Conservation (phyloP, 108 stramenopile genomes). For the Craspedostauros australis region DNA sequence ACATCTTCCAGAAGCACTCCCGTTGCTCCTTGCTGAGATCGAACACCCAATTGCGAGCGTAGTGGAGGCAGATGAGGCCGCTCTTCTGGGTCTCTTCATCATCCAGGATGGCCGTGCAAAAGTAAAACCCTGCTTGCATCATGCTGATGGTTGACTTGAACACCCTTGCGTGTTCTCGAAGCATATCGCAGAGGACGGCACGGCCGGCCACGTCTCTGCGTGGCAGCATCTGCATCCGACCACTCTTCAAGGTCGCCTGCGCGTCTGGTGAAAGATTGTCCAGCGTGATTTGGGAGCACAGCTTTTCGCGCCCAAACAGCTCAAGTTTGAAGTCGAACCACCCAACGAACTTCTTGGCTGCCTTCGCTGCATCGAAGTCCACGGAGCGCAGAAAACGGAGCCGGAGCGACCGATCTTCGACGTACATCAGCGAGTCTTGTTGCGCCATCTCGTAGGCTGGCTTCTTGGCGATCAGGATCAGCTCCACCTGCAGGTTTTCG, state of each 20-base stretch:
- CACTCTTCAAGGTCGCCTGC: background rate
- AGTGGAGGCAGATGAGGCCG: background rate
- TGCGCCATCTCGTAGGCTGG: too few relatives aligned
- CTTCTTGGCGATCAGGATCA: too few relatives aligned
- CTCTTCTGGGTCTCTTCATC: constrained; percentile 7
- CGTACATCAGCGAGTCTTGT: too few relatives aligned
- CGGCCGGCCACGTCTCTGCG: too few relatives aligned
- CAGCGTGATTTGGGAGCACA: background rate
- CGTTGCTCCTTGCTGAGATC: too few relatives aligned
- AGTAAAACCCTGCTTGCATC: constrained; percentile 2
- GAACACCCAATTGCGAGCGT: background rate
- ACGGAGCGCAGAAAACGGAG: constrained; percentile 13
- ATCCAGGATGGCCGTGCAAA: background rate
- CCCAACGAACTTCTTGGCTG: constrained; percentile 3
- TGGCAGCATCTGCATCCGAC: background rate
- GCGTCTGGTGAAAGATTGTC: constrained; percentile 8
- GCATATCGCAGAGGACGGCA: too few relatives aligned
- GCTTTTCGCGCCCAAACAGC: constrained; percentile 12
- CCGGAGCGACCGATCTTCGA: constrained; percentile 3
- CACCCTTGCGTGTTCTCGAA: background rate
- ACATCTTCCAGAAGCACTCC: too few relatives aligned
- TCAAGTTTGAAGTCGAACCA: constrained; percentile 11
- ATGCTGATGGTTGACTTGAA: background rate
- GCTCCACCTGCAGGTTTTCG: background rate
- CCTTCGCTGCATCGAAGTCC: constrained; percentile 6